Evolutionary conservation across 1,139 yeast genomes (phyloP).

Genomic region (Yamadazyma membranifaciens): DNA sequence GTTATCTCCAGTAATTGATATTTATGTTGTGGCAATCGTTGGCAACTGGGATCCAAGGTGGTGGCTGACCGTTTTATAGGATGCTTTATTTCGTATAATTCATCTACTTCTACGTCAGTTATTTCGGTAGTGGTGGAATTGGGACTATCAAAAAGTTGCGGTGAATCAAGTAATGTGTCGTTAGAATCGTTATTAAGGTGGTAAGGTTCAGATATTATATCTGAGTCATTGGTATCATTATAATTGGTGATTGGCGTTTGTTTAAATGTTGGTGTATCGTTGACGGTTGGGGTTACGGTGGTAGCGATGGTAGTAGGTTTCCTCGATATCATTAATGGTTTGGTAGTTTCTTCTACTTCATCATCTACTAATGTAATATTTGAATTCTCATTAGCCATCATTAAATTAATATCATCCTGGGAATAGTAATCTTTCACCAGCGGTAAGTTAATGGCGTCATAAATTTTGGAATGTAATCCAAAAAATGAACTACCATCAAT

Average conservation of each 20-base stretch:
- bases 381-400: conserved; percentile 22
- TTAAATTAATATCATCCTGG: conserved; percentile 28
- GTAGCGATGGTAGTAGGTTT: background rate
- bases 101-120: conserved; percentile 1
- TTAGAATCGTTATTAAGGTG: conserved; percentile 12
- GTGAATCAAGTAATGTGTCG: conserved; percentile 18
- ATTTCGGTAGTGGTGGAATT: conserved; percentile 2
- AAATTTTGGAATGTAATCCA: conserved; percentile 50
- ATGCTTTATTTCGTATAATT: too few species aligned
- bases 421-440: conserved; percentile 26
- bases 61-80: too few species aligned
- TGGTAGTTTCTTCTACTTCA: conserved; percentile 11
- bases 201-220: too few species aligned
- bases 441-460: conserved; percentile 29
- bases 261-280: background rate
- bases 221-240: conserved; percentile 5
- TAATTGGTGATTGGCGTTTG: too few species aligned
- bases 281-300: too few species aligned
- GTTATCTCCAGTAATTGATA: conserved; percentile 7
- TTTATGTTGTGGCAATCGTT: conserved; percentile 1
- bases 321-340: conserved; percentile 25
- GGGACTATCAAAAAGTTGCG: conserved; percentile 7
- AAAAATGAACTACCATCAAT: conserved; percentile 55
- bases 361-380: conserved; percentile 27
- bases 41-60: conserved; percentile 3